Base-by-base conservation (phyloP, 257 asterid genomes). In the Capsicum baccatum region DNA sequence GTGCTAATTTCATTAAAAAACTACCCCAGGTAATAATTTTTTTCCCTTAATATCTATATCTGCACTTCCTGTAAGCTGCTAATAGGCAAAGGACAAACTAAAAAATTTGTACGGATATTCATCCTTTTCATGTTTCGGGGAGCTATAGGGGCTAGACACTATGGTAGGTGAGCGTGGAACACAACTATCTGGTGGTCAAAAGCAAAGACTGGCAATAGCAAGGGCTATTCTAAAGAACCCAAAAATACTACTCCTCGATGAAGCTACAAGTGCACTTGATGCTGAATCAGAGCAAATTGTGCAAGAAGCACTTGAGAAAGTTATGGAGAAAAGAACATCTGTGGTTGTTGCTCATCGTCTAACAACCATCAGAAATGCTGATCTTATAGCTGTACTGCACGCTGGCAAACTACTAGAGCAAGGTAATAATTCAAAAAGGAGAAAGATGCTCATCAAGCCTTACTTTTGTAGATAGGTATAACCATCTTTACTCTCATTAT, bases 151-250 rank as follows among this genome's bases (percentile, higher is more conserved):
- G 64, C 62, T 86, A 54, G 89, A 84, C 9, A 88, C 90, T 0
- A 68, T 86, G 85, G 87, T 88, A 5, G 89, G 89, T 16, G 87
- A 88, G 47, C 57, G 56, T 13, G 90, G 90, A 73, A 63, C 89
- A 81, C 89, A 88, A 70, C 86, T 88, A 14, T 86, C 90, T 9
- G 90, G 90, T 82, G 89, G 90, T 55, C 90, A 88, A 58, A 88
- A 83, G 42, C 90, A 88, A 66, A 37, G 86, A 56, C 84, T 88
- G 35, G 90, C 88, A 62, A 88, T 88, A 66, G 87, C 89, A 56
- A 59, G 90, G 82, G 73, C 83, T 35, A 86, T 88, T 69, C 47
- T 88, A 8, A 88, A 84, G 79, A 50, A 86, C 54, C 90, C 90
- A 0, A 81, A 15, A 62, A 79, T 88, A 71, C 83, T 86, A 35